Evolutionary conservation across 495 filamentous ascomycete genomes (phyloP), one percentile per base, ranked within the genome.

Genomic region (Penicillium riverlandense): DNA sequence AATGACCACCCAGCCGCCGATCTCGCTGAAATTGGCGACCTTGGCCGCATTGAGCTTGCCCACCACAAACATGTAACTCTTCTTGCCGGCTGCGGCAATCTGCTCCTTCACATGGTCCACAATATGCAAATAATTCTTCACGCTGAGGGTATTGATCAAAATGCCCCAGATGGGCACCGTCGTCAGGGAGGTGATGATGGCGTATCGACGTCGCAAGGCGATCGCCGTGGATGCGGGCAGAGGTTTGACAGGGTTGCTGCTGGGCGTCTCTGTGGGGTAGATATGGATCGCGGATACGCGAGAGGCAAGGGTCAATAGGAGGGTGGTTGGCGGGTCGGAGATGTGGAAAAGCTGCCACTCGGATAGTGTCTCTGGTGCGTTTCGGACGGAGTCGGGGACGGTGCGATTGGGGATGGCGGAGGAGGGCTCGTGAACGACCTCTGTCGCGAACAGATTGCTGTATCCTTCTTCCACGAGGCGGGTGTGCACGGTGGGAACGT

Each of bases 21-120:
- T 77, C 64, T 98, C 92, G 41, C 82, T 78, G 63, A 98, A 98
- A 63, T 98, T 98, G 15, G 92, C 94, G 6, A 98, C 71, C 62
- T 98, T 98, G 44, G 90, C 90, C 1, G 90, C 85, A 56, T 97
- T 97, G 2, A 97, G 71, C 57, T 96, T 97, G 33, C 92, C 92
- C 5, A 98, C 94, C 2, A 98, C 94, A 40, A 98, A 89, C 14
- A 88, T 86, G 61, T 98, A 97, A 61, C 77, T 83, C 60, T 98
- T 98, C 67, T 96, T 95, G 15, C 88, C 90, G 0, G 85, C 82
- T 1, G 71, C 75, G 2, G 75, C 71, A 48, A 97, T 92, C 47
- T 77, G 75, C 8, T 67, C 61, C 37, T 83, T 78, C 37, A 95
- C 74, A 52, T 80, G 77, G 11, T 84, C 74, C 46, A 95, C 77